Base-by-base conservation (phyloP, 1,139 yeast species). In the Citeromyces siamensis region DNA sequence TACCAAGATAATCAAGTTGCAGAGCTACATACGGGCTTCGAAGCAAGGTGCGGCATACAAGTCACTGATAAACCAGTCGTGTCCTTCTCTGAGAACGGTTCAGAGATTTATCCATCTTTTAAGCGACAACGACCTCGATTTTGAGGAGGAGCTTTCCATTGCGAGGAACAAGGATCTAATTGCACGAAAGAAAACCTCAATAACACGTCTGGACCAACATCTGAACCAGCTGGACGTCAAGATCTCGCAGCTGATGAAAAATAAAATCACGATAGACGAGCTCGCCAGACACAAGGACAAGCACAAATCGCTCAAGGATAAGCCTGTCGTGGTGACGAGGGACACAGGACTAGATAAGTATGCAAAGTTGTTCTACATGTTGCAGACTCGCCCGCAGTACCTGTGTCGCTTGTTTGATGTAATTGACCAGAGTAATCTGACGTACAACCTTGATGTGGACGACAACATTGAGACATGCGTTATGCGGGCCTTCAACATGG, bases 331-430 rank as follows among this genome's bases (percentile, higher is more conserved):
- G n/a, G n/a, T n/a, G n/a, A n/a, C n/a, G n/a, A n/a, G n/a, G n/a
- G n/a, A n/a, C n/a, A n/a, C n/a, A n/a, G n/a, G n/a, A n/a, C n/a
- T n/a, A n/a, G n/a, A n/a, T n/a, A 42, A 40, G 17, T 83, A 81
- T 54, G 95, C 82, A 48, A 79, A 83, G 6, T 54, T 90, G 39
- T 79, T 90, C 47, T 90, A 80, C 48, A 61, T 88, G 33, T 57
- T 93, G 31, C 98, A 93, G 52, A 83, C 95, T 0, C 85, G 83
- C 49, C 86, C 95, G 1, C 56, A 56, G 1, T 90, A 90, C 51
- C 67, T 90, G 50, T 67, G 77, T 1, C 61, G 77, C 21, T 55
- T 85, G 31, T 68, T 76, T 40, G 51, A 59, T 36, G 49, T 42
- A 19, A 40, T 50, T 32, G 58, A 54, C 32, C 42, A 44, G 18